phyloP scores from a whole-genome alignment of 495 filamentous ascomycete species.

The Daldinia childiae region DNA sequence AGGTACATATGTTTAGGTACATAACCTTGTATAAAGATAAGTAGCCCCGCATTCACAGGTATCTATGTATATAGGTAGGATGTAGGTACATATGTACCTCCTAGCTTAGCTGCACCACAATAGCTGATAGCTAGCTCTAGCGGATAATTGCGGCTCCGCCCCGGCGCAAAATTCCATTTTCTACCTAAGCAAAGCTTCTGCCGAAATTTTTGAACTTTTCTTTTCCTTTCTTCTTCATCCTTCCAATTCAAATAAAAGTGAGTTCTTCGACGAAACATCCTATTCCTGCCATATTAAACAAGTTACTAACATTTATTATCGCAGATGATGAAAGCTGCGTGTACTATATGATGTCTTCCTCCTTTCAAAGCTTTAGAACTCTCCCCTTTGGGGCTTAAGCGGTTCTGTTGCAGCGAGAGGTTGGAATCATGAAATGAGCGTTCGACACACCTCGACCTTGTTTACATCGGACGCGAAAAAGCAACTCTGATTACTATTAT shows the following conservation, averaged over 20 bases:
- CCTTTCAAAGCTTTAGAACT: constrained; percentile 73
- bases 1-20: constrained; percentile 2
- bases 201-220: constrained; percentile 45
- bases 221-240: constrained; percentile 78
- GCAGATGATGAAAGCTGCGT: constrained; percentile 99
- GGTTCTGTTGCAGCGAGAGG: constrained; percentile 74
- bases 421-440: constrained; percentile 92
- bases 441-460: constrained; percentile 99
- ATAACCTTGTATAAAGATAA: background rate
- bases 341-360: constrained; percentile 84
- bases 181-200: background rate
- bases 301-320: constrained; percentile 54
- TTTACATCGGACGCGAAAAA: constrained; percentile 91
- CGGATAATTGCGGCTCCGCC: constrained; percentile 34
- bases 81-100: background rate
- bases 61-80: too few relatives aligned
- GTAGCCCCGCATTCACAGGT: background rate
- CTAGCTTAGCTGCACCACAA: too few relatives aligned
- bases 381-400: constrained; percentile 89
- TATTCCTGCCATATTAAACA: constrained; percentile 9
- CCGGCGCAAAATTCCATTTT: constrained; percentile 34
- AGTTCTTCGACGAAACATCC: constrained; percentile 51
- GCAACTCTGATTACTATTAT: constrained; percentile 87
- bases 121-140: background rate
- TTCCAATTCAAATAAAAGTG: constrained; percentile 96